phyloP scores from a whole-genome alignment of 2,329 filamentous ascomycete species.

The Hymenoscyphus fructigenus region DNA sequence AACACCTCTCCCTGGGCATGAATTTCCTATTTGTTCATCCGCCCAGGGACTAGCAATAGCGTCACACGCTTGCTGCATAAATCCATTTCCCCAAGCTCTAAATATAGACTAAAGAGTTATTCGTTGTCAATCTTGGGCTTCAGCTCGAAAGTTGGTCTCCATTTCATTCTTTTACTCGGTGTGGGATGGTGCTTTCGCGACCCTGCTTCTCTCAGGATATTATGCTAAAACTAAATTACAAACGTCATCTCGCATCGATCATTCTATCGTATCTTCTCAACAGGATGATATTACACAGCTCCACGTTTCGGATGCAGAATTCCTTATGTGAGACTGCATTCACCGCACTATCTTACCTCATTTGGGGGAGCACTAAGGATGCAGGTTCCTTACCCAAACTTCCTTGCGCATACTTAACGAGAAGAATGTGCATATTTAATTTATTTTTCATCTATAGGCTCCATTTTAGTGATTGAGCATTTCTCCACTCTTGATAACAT shows the following conservation, averaged over 20 bases:
- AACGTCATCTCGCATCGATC: slow-evolving; percentile 11
- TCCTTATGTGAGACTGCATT: slow-evolving; percentile 2
- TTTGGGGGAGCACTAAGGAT: slow-evolving; percentile 5
- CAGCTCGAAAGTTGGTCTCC: slow-evolving; percentile 12
- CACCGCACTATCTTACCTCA: neutral
- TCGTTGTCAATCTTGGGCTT: slow-evolving; percentile 13
- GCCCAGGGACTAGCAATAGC: neutral
- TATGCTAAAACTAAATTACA: slow-evolving; percentile 7
- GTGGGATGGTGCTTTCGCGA: neutral
- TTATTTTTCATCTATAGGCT: too few species aligned
- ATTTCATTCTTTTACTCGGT: slow-evolving; percentile 5
- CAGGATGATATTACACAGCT: neutral
- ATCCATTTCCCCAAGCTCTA: slow-evolving; percentile 5
- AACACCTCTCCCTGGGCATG: neutral
- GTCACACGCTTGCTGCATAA: slow-evolving; percentile 11
- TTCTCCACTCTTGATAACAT: neutral
- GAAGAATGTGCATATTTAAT: neutral
- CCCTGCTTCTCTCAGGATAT: neutral
- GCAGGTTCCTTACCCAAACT: slow-evolving; percentile 7
- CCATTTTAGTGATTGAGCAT: neutral
- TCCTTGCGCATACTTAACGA: slow-evolving; percentile 1
- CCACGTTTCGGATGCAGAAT: slow-evolving; percentile 6
- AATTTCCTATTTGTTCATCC: neutral
- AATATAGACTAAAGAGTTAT: slow-evolving; percentile 12
- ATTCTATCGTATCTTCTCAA: neutral